Evolutionary conservation across 345 rosid species (phyloP), one percentile per base, ranked within the genome.

Genomic region (Syzygium jambos): DNA sequence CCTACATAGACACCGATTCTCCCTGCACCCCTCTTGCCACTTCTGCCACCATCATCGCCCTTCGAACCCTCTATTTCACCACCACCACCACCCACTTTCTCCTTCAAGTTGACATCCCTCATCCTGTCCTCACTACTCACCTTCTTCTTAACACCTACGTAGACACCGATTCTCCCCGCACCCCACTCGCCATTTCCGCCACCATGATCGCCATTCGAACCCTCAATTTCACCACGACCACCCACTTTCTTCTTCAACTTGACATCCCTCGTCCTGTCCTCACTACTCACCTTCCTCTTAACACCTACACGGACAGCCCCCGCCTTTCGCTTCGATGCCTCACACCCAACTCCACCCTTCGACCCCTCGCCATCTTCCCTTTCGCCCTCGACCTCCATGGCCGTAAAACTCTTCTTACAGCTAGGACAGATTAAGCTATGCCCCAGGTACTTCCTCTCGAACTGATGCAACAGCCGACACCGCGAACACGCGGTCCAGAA

Each of bases 401-500:
- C 98, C 93, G 89, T 89, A 89, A 96, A 95, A 89, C 95, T 92
- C 89, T 89, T 93, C 88, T 93, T 94, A 90, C 99, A 97, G 65
- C 90, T 91, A 56, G 97, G 94, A 85, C 98, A 97, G 85, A 95
- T 91, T 95, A 97, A 93, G 89, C 55, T 92, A 51, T 94, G 92
- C 87, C 96, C 96, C 89, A 94, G 85, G 89, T 94, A 97, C 93
- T 85, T 92, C 91, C 93, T 94, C 91, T 95, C 98, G 89, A 97
- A 96, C 92, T 93, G 94, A 87, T 95, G 95, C 93, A 93, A 86
- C 89, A 91, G 91, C 89, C 93, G 88, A 84, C 99, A 97, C 86
- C 93, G 88, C 4, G 94, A 93, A 86, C 99, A 97, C 2, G 93
- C 95, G 2, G 97, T 91, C 93, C 91, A 94, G 90, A 94, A 95